Evolutionary conservation across 495 filamentous ascomycete species (phyloP).

Genomic region (Schizothecium vesticola): DNA sequence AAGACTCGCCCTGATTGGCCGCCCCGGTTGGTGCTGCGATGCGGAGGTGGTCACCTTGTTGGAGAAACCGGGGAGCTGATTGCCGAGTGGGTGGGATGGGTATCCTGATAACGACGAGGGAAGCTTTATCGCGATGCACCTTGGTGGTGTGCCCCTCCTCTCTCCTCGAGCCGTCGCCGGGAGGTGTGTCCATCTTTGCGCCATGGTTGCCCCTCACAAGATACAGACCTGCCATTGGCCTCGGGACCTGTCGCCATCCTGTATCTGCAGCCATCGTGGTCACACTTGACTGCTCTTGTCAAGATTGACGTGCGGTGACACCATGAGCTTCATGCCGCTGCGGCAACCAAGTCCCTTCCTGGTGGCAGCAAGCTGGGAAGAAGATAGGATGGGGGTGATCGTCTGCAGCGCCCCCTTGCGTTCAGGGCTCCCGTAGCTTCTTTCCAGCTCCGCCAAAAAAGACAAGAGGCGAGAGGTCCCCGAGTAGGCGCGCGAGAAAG

Average conservation of each 20-base stretch:
- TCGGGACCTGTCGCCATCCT: conserved; percentile 3
- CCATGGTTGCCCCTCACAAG: conserved; percentile 1
- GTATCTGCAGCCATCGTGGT: conserved; percentile 7
- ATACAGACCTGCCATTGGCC: conserved; percentile 3
- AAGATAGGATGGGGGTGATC: neutral
- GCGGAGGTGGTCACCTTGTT: neutral
- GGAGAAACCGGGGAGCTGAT: neutral
- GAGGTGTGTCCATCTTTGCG: neutral
- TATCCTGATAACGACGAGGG: conserved; percentile 1
- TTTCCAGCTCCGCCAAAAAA: neutral
- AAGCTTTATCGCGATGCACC: neutral
- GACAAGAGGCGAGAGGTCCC: conserved; percentile 6
- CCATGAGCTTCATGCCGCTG: neutral
- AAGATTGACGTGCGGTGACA: conserved; percentile 10
- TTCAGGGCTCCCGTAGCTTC: conserved; percentile 3
- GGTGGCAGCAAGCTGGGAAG: neutral
- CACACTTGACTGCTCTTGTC: neutral
- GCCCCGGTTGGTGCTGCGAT: neutral
- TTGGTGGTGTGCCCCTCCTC: neutral
- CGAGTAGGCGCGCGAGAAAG: neutral
- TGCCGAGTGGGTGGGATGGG: neutral
- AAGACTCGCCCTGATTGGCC: neutral
- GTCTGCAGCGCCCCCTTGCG: neutral
- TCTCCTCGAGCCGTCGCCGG: neutral
- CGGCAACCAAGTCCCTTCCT: neutral